Evolutionary conservation across 2,329 filamentous ascomycete species (phyloP), one percentile per base, ranked within the genome.

Genomic region (Exophiala phaeomuriformis): DNA sequence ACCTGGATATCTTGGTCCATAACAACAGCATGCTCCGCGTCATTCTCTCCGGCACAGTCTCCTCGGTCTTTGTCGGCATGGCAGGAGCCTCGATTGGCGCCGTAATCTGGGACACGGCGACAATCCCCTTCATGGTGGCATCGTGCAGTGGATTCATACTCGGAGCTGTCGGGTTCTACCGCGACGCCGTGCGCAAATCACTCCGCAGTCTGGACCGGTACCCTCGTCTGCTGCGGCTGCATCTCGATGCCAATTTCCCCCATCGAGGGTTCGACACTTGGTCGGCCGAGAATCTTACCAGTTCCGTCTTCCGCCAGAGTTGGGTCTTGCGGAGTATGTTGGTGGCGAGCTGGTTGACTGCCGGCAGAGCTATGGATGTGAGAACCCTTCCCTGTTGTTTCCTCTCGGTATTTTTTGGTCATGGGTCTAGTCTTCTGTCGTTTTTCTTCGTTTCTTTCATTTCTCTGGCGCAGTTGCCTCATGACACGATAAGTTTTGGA

Each of bases 261-360:
- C 58, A 57, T 35, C 48, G 53, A 29, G 60, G 57, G 5, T 62
- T 62, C 27, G 43, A 59, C 10, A 49, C 52, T 8, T 62, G 60
- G 60, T 37, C 45, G 8, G 7, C 32, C 2, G 33, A 29, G 1
- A 39, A 55, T 8, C 52, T 62, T 27, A 32, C 51, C 31, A 58
- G 55, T 43, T 32, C 19, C 3, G 42, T 48, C 42, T 61, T 60
- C 31, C 32, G 32, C 2, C 12, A 30, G 10, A 60, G 51, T 39
- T 61, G 59, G 59, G 52, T 57, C 8, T 40, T 61, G 46, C 47
- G 51, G 30, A 61, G 59, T 40, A 61, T 61, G 59, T 35, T 60
- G 28, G 37, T 61, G 35, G 59, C 57, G 4, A 60, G 57, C 46
- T 61, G 59, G 59, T 47, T 61, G 57, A 61, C 59, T 12, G 59